A percentile compares a stretch with the other conserved stretches of the same genome.
These are phyloP conservation scores for Sapria himalayana DNA, from an alignment of 345 rosid species.

Conservation along the genomic window DNA sequence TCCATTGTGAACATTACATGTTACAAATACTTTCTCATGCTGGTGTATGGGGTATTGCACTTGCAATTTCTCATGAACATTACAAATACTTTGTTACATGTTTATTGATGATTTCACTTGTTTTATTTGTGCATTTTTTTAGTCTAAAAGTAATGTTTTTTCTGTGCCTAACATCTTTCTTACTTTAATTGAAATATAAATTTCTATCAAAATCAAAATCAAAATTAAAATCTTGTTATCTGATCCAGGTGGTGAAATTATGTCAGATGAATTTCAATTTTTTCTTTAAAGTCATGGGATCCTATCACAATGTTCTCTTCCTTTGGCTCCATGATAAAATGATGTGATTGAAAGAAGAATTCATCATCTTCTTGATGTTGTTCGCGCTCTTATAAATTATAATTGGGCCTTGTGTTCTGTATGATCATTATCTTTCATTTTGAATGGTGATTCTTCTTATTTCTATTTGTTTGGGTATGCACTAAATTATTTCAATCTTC, in stretches of 20 bases:
- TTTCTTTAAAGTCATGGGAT: conserved; percentile 1
- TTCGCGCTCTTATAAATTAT: neutral
- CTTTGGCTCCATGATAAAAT: conserved; percentile 5
- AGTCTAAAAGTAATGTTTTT: neutral
- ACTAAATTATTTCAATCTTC: no score
- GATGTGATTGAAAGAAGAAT: neutral
- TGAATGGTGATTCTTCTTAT: no score
- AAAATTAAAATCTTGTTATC: conserved; percentile 1
- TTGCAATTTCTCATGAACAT: neutral
- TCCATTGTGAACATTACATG: no score
- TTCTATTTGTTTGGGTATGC: no score
- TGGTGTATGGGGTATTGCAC: neutral
- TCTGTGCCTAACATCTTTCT: neutral
- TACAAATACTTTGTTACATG: neutral
- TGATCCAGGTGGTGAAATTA: conserved; percentile 3
- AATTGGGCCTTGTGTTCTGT: neutral
- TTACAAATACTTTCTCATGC: no score
- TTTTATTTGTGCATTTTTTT: neutral
- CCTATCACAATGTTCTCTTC: neutral
- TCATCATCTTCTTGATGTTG: conserved; percentile 5
- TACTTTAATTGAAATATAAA: conserved; percentile 1
- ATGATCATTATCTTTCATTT: no score
- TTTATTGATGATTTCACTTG: neutral
- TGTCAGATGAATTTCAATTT: conserved; percentile 1
- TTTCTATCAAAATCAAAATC: no score